Base-by-base conservation (phyloP, 148 eudicot species). In the Rheum nobile region DNA sequence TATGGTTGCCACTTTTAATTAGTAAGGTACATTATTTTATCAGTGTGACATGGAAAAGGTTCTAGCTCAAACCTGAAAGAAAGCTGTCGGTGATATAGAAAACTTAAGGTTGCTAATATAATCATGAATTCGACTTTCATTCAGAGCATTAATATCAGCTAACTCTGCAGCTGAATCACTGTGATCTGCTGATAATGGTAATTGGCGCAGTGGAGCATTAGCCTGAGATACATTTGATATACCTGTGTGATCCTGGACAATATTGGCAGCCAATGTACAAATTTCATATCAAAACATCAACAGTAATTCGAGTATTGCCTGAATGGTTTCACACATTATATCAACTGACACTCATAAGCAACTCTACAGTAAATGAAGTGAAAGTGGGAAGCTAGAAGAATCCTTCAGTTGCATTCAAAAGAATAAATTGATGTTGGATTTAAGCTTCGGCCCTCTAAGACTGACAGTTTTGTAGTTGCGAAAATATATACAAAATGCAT, bases 201-300 rank as follows among this genome's bases (percentile, higher is more conserved):
- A 76, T 65, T 81, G 79, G 71, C 86, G 91, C 80, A 94, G 74
- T 32, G 91, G 95, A 77, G 97, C 88, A 81, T 93, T 97, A 67
- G 92, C 82, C 26, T 91, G 87, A 75, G 97, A 95, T 59, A 78
- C 98, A 86, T 94, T 94, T 57, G 97, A 94, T 79, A 94, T 91
- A 79, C 98, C 98, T 76, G 59, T 81, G 76, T 94, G 98, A 85
- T 94, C 97, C 98, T 94, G 82, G 77, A 79, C 39, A 67, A 72
- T 43, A 70, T 12, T 6, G 38, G 48, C 3, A 12, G 9, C 2
- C 37, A 41, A 77, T 37, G 43, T 47, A 32, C 35, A 73, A 68
- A 72, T 1, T 31, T 8, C 71, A 61, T 2, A 44, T 59, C 21
- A 37, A 59, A 65, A 4, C 4, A 65, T 65, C 8, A 65, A 6